phyloP scores from a whole-genome alignment of 768 basidiomycete species.

The Coprinopsis sp. region DNA sequence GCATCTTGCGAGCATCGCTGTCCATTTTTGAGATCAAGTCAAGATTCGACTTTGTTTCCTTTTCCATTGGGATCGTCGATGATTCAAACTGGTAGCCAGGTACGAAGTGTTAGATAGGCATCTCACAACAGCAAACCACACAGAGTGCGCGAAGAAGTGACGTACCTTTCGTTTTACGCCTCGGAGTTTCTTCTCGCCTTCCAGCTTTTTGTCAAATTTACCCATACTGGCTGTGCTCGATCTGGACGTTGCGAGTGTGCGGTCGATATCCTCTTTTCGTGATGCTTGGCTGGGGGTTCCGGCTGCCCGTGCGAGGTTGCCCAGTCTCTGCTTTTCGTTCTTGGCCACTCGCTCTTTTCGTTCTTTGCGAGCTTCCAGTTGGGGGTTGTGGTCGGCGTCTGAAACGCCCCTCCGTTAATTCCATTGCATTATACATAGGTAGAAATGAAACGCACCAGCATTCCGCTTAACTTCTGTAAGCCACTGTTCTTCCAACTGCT shows the following conservation, averaged over 20 bases:
- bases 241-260: slow-evolving; percentile 69
- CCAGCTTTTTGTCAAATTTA: slow-evolving; percentile 83
- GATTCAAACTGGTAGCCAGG: slow-evolving; percentile 78
- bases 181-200: slow-evolving; percentile 85
- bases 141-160: neutral
- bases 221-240: slow-evolving; percentile 94
- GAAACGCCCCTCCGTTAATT: neutral
- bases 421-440: neutral
- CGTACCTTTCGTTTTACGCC: slow-evolving; percentile 91
- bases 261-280: slow-evolving; percentile 72
- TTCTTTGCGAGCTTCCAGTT: slow-evolving; percentile 65
- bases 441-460: slow-evolving; percentile 55
- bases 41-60: slow-evolving; percentile 72
- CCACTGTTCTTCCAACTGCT: slow-evolving; percentile 83
- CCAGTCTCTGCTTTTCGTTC: slow-evolving; percentile 72
- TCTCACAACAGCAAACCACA: too few species aligned
- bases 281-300: slow-evolving; percentile 29
- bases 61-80: slow-evolving; percentile 55
- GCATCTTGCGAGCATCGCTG: slow-evolving; percentile 62
- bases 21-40: slow-evolving; percentile 76
- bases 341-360: slow-evolving; percentile 81
- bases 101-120: too few species aligned
- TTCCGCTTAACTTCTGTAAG: slow-evolving; percentile 84
- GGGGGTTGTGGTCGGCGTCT: slow-evolving; percentile 83
- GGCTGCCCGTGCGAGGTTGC: slow-evolving; percentile 63